Evolutionary conservation across 441 rosid species (phyloP).

Genomic region (Gossypium schwendimanii): DNA sequence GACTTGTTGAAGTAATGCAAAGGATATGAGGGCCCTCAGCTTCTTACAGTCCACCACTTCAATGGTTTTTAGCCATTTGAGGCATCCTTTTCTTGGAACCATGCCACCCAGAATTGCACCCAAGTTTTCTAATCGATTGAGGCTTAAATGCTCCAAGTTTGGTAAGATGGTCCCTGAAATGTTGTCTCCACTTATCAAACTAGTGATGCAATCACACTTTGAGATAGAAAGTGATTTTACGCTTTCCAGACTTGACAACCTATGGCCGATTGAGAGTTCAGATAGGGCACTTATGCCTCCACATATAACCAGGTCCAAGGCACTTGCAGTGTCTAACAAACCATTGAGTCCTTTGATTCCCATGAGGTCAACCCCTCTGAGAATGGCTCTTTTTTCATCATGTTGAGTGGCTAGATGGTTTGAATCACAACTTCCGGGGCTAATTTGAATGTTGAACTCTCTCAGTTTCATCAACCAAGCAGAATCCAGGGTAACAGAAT

Average conservation of each 20-base stretch:
- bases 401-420: slow-evolving; percentile 16
- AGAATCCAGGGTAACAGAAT: neutral
- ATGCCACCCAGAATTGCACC: slow-evolving; percentile 18
- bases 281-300: slow-evolving; percentile 25
- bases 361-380: slow-evolving; percentile 29
- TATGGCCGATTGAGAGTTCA: slow-evolving; percentile 14
- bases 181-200: slow-evolving; percentile 19
- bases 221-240: slow-evolving; percentile 25
- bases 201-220: slow-evolving; percentile 23
- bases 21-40: slow-evolving; percentile 21
- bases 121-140: slow-evolving; percentile 18
- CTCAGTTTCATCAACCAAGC: slow-evolving; percentile 23
- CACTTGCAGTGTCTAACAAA: slow-evolving; percentile 16
- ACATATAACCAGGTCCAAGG: slow-evolving; percentile 27
- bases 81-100: slow-evolving; percentile 24
- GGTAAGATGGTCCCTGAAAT: slow-evolving; percentile 19
- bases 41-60: slow-evolving; percentile 24
- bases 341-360: slow-evolving; percentile 21
- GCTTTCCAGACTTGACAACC: slow-evolving; percentile 18
- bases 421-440: slow-evolving; percentile 15
- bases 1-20: slow-evolving; percentile 21
- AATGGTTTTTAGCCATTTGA: slow-evolving; percentile 19
- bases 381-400: slow-evolving; percentile 27
- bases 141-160: slow-evolving; percentile 20
- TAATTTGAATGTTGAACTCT: slow-evolving; percentile 26